Base-by-base conservation (phyloP, 805 yeast species). In the Candida sakaeoensis region DNA sequence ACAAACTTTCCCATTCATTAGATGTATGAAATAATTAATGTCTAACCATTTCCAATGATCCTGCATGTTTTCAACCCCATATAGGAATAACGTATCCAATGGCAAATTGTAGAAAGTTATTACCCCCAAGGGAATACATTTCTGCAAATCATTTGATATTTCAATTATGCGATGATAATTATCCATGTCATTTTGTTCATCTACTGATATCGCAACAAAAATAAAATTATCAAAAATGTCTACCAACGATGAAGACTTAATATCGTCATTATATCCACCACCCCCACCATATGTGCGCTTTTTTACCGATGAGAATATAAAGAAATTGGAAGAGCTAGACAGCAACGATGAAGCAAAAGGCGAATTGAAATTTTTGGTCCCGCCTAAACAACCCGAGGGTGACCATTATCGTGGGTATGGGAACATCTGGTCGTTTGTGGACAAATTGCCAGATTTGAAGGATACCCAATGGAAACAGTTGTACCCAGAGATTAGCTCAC, bases 341-440 rank as follows among this genome's bases (percentile, higher is more conserved):
- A 25, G 25, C 13, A 16, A 33, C 48, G 44, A 27, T 12, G 38
- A 34, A 13, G 33, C 6, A 6, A 27, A 65, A 5, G 74, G 72
- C 12, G 76, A 77, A 31, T 57, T 84, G 27, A 70, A 74, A 51
- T 80, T 79, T 46, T 61, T 83, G 15, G 58, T 75, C 10, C 91
- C 91, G 0, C 95, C 95, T 1, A 49, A 55, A 12, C 70, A 70
- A 35, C 93, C 93, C 1, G 54, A 60, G n/a, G 74, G 77, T 4
- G 72, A 74, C 7, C 77, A 79, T 22, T 91, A 91, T 57, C 65
- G 95, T 33, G 85, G 91, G 1, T 93, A 89, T 61, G 99, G 99
- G 5, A 85, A 83, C 48, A 65, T 87, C 13, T 91, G 99, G 99
- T 82, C 85, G 46, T 74, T 77, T 50, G 72, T 75, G 44, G 96